Percentiles rank a stretch among this genome's conserved stretches.
Evolutionary conservation across 768 basidiomycete species (phyloP).

Genomic region (Termitomyces sp.): DNA sequence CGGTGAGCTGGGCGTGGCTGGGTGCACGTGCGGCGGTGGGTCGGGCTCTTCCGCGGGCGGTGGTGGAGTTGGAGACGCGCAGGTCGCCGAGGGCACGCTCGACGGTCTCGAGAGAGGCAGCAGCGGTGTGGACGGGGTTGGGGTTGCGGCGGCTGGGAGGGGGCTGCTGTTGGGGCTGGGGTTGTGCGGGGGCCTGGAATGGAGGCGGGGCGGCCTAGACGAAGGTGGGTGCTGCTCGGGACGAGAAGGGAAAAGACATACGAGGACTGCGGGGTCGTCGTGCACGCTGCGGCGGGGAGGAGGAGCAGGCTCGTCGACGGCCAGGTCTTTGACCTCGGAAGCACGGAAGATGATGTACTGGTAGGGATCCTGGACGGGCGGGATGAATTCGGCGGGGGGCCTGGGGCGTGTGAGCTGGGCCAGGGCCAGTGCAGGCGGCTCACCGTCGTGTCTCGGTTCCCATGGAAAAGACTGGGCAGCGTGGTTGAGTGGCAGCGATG

Average conservation of each 20-base stretch:
- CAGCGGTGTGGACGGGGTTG: constrained; percentile 64
- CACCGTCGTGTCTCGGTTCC: constrained; percentile 82
- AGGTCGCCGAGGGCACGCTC: constrained; percentile 50
- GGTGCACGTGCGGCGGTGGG: constrained; percentile 1
- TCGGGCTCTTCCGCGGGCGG: constrained; percentile 15
- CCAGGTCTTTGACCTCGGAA: constrained; percentile 85
- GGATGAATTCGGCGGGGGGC: constrained; percentile 73
- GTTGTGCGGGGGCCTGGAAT: constrained; percentile 2
- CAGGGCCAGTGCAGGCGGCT: constrained; percentile 18
- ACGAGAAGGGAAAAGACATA: neutral
- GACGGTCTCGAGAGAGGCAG: constrained; percentile 65
- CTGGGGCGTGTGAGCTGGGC: constrained; percentile 24
- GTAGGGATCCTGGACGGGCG: constrained; percentile 79
- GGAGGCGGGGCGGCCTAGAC: constrained; percentile 12
- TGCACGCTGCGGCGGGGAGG: constrained; percentile 54
- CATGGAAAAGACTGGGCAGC: constrained; percentile 68
- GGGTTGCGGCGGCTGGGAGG: constrained; percentile 13
- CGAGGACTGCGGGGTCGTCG: constrained; percentile 81
- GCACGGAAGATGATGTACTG: constrained; percentile 90
- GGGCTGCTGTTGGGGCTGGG: constrained; percentile 6
- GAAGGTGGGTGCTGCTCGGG: neutral
- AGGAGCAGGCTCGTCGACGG: constrained; percentile 63
- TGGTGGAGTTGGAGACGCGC: constrained; percentile 34
- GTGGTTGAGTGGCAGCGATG: too few species aligned
- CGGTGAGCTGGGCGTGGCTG: constrained; percentile 35